Base-by-base conservation (phyloP, 2,329 filamentous ascomycete species). In the Diaporthe caulivora region DNA sequence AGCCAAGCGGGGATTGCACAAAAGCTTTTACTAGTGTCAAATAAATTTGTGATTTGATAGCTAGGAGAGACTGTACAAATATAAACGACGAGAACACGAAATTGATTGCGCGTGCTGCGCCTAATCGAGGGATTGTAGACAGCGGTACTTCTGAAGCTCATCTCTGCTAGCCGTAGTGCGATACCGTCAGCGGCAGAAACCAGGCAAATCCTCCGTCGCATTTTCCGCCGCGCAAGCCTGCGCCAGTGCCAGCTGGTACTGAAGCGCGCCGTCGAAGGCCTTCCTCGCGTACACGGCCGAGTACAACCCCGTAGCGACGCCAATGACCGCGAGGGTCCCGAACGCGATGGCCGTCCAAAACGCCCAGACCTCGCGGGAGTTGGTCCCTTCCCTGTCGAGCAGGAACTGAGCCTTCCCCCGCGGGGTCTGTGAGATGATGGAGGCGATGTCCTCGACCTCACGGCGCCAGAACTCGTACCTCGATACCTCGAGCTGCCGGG, bases 161-260 rank as follows among this genome's bases (percentile, higher is more conserved):
- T 44, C 42, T 44, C 42, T 44, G 42, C 42, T 8, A 44, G 42
- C 18, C n/a, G 3, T 34, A 55, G n/a, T n/a, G n/a, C 15, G 18
- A 18, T 1, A 1, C 8, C 7, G 13, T 69, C 34, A 55, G 53
- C 51, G 26, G 15, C 67, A 70, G 24, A 58, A 70, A 1, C 42
- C 40, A 34, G 67, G 40, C 26, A 70, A n/a, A 18, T 17, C 2
- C 9, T 69, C 53, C 1, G 67, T 57, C 51, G 53, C 40, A 13
- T 57, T 70, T 24, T 24, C 31, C 21, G 53, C 49, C 37, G 67
- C 18, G 31, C 67, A 70, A 13, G 67, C 67, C 64, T 55, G 64
- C 49, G 64, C 64, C 24, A 70, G 17, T 21, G 67, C 67, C 13
- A 70, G 53, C 67, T 70, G 37, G 40, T 70, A 70, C 53, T 70